Evolutionary conservation across 148 eudicot genomes (phyloP), one percentile per base, ranked within the genome.

Genomic region (Vaccinium macrocarpon): DNA sequence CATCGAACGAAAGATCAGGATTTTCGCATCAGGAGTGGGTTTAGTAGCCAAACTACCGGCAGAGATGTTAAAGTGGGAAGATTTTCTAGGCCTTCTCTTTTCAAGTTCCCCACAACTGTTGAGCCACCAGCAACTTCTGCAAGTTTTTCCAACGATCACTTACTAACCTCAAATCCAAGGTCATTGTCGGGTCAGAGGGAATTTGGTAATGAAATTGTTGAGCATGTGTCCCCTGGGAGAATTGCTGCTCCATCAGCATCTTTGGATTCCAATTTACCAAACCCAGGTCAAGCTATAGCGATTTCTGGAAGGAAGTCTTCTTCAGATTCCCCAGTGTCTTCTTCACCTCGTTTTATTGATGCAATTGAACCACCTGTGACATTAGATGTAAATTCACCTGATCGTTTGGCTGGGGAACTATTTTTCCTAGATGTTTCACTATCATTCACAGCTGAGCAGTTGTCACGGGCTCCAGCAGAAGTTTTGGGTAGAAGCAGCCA

Each of bases 401-500:
- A 97, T 92, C 89, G 97, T 68, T 93, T 97, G 88, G 95, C 94
- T 74, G 99, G 99, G 55, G 97, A 97, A 87, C 88, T 97, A 48
- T 89, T 83, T 85, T 95, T 97, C 85, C 88, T 95, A 66, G 98
- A 97, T 84, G 38, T 87, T 27, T 92, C 94, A 75, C 90, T 93
- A 57, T 84, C 90, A 61, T 95, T 97, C 84, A 95, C 99, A 23
- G 93, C 94, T 83, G 99, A 95, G 84, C 95, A 96, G 84, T 90
- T 96, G 75, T 96, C 98, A 59, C 92, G 94, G 81, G 96, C 98
- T 79, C 98, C 95, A 55, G 98, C 98, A 55, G 98, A 96, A 88
- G 98, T 96, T 84, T 94, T 96, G 87, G 98, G 98, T 85, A 89
- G 98, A 90, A 96, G 98, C 82, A 96, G 92, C 88, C 95, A 96